These are phyloP conservation scores for Fistulinella staudtii DNA, from an alignment of 1,284 basidiomycete species.

Conservation along the genomic window DNA sequence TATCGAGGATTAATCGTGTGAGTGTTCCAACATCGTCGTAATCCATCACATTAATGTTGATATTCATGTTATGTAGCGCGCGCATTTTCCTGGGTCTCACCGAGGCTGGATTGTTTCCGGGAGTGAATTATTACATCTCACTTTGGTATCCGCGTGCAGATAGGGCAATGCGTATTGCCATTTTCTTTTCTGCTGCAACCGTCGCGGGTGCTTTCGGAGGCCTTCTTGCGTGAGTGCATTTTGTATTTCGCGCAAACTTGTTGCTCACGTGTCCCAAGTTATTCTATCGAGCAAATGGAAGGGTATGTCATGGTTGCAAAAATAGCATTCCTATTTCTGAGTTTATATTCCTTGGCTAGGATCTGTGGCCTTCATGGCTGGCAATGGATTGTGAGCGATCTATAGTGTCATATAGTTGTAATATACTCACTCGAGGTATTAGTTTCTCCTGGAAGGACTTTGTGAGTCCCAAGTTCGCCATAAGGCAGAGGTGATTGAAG, in stretches of 20 bases:
- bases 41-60: conserved; percentile 3
- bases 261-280: conserved; percentile 18
- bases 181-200: conserved; percentile 58
- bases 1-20: conserved; percentile 31
- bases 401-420: not conserved
- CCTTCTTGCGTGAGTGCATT: conserved; percentile 30
- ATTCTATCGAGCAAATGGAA: conserved; percentile 33
- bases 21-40: not conserved
- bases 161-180: conserved; percentile 48
- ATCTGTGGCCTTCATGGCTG: conserved; percentile 40
- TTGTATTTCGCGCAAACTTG: not conserved
- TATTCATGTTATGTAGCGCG: conserved; percentile 31
- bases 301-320: conserved; percentile 30
- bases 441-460: conserved; percentile 36
- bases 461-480: conserved; percentile 9
- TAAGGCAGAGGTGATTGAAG: not conserved
- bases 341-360: conserved; percentile 13
- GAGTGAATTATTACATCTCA: conserved; percentile 52
- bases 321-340: not conserved
- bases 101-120: conserved; percentile 53
- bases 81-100: conserved; percentile 51
- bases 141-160: conserved; percentile 52
- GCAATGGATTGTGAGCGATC: conserved; percentile 48
- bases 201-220: conserved; percentile 47
- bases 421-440: conserved; percentile 4